These are phyloP conservation scores for Gypsophila paniculata DNA, from an alignment of 179 eudicot genomes.

Conservation along the genomic window DNA sequence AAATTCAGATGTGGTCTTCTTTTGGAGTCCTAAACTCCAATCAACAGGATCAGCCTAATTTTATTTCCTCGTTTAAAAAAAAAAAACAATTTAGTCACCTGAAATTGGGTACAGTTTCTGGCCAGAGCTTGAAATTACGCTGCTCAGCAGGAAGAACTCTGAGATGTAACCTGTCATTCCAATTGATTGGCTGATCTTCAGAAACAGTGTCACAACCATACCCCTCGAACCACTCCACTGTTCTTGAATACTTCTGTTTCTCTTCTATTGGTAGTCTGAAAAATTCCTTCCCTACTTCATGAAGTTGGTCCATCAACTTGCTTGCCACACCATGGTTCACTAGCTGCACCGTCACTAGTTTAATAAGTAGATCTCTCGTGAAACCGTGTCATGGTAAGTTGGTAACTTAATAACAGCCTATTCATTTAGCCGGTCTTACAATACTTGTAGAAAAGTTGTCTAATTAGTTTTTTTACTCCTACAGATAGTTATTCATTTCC, in stretches of 20 bases:
- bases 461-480: no score
- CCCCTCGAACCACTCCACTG: constrained; percentile 22
- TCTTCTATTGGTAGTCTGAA: constrained; percentile 9
- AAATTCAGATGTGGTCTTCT: no score
- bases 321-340: constrained; percentile 14
- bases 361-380: no score
- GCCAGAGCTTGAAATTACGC: constrained; percentile 24
- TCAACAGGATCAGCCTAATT: no score
- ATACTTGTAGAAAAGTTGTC: no score
- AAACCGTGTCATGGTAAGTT: no score
- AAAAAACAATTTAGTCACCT: constrained; percentile 19
- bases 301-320: constrained; percentile 14
- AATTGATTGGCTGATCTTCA: constrained; percentile 16
- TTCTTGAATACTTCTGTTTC: constrained; percentile 12
- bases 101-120: constrained; percentile 23
- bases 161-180: constrained; percentile 30
- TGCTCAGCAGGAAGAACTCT: constrained; percentile 17
- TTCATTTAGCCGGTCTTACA: no score
- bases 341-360: constrained; percentile 14
- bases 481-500: no score
- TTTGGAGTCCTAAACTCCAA: no score
- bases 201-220: constrained; percentile 24
- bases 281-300: constrained; percentile 13
- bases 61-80: background rate
- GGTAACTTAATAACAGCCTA: no score